These are phyloP conservation scores for Ophiostoma sp. DNA, from an alignment of 2,329 filamentous ascomycete species.

Conservation along the genomic window DNA sequence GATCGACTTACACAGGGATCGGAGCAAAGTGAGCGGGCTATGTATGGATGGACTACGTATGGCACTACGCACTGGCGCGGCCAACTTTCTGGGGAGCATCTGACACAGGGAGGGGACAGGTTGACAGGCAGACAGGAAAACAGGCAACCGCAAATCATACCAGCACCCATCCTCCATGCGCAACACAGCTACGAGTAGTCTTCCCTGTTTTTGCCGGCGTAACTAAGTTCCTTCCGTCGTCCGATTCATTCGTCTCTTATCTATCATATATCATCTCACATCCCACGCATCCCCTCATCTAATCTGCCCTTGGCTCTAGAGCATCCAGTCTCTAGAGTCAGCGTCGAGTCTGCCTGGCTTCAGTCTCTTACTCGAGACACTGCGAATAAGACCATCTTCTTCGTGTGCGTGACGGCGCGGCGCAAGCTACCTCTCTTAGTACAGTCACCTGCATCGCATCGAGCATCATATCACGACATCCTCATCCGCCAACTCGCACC, in stretches of 20 bases:
- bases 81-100: conserved; percentile 1
- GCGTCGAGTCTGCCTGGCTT: background rate
- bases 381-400: background rate
- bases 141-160: background rate
- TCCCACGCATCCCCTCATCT: background rate
- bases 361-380: background rate
- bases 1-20: conserved; percentile 11
- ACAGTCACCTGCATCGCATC: background rate
- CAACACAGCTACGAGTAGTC: background rate
- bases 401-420: background rate
- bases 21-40: conserved; percentile 5
- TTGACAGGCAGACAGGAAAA: background rate
- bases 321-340: background rate
- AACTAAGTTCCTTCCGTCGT: background rate
- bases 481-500: background rate
- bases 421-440: no score
- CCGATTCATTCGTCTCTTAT: background rate
- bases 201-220: background rate
- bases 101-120: background rate
- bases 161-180: background rate
- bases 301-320: background rate
- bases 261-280: background rate
- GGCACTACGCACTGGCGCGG: conserved; percentile 5
- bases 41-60: background rate
- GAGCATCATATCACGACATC: background rate